Conservation (phyloP, 2,329 filamentous ascomycete genomes). For the Penicillium hordei region DNA sequence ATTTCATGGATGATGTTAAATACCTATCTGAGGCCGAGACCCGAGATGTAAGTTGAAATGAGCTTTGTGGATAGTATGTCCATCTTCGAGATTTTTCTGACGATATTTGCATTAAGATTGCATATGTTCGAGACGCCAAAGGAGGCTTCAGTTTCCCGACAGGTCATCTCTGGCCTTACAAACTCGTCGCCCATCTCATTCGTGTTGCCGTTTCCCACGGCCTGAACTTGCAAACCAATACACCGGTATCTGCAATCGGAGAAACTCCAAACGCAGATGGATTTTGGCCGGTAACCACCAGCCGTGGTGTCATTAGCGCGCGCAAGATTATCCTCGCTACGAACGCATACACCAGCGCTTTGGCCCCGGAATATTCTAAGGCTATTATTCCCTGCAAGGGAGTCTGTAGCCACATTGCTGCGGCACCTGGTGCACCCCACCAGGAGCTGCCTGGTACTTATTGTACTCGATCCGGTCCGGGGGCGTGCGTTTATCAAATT, state of each 20-base stretch:
- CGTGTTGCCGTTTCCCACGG: slow-evolving; percentile 8
- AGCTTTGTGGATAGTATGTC: not conserved
- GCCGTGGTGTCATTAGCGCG: slow-evolving; percentile 64
- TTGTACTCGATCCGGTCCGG: slow-evolving; percentile 55
- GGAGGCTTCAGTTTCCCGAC: slow-evolving; percentile 36
- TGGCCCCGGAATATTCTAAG: slow-evolving; percentile 67
- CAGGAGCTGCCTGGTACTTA: slow-evolving; percentile 51
- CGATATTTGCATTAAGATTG: slow-evolving; percentile 13
- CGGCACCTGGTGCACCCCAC: slow-evolving; percentile 21
- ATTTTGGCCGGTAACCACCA: slow-evolving; percentile 20
- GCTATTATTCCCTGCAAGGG: slow-evolving; percentile 75
- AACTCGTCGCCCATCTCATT: slow-evolving; percentile 63
- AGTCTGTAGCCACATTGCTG: slow-evolving; percentile 35
- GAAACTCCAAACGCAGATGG: slow-evolving; percentile 3
- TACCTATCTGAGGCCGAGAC: slow-evolving; percentile 20
- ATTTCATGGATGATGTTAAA: slow-evolving; percentile 33
- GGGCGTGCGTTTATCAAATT: slow-evolving; percentile 62
- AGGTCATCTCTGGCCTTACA: slow-evolving; percentile 63
- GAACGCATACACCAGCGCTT: slow-evolving; percentile 76
- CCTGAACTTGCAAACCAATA: slow-evolving; percentile 55
- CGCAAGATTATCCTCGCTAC: slow-evolving; percentile 73
- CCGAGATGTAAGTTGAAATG: slow-evolving; percentile 14
- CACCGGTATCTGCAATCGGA: slow-evolving; percentile 37
- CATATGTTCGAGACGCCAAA: slow-evolving; percentile 37
- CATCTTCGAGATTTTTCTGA: not conserved